phyloP scores from a whole-genome alignment of 2,329 filamentous ascomycete species.

The Ilyonectria sp. region DNA sequence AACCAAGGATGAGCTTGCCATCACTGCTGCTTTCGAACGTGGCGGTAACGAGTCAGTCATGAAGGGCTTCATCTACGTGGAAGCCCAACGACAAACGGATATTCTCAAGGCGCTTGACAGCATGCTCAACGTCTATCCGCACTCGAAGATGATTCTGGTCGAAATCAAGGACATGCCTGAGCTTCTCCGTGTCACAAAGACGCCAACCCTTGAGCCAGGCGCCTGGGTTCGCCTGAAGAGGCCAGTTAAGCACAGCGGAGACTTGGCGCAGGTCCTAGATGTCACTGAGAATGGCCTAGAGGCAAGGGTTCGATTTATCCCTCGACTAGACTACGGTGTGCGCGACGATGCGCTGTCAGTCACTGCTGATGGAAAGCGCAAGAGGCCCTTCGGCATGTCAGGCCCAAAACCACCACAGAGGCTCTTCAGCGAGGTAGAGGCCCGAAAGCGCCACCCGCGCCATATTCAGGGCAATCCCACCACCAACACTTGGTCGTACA shows the following conservation, averaged over 20 bases:
- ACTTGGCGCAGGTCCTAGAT: slow-evolving; percentile 92
- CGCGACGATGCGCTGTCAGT: slow-evolving; percentile 78
- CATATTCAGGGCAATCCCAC: slow-evolving; percentile 77
- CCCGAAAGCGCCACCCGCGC: slow-evolving; percentile 85
- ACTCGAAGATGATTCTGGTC: slow-evolving; percentile 88
- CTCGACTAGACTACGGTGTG: slow-evolving; percentile 90
- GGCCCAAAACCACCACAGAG: slow-evolving; percentile 86
- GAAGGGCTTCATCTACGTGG: slow-evolving; percentile 96
- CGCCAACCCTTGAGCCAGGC: slow-evolving; percentile 85
- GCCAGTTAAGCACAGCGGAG: slow-evolving; percentile 85
- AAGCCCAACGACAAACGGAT: slow-evolving; percentile 89
- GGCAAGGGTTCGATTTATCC: slow-evolving; percentile 88
- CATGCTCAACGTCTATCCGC: slow-evolving; percentile 90
- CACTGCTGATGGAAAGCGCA: slow-evolving; percentile 80
- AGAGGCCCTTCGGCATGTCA: slow-evolving; percentile 73
- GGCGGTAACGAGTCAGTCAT: slow-evolving; percentile 83
- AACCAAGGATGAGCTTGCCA: slow-evolving; percentile 85
- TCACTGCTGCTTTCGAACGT: slow-evolving; percentile 93
- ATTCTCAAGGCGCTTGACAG: slow-evolving; percentile 87
- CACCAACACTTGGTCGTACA: slow-evolving; percentile 86
- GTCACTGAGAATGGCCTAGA: slow-evolving; percentile 94
- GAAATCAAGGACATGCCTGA: slow-evolving; percentile 99
- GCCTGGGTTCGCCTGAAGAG: slow-evolving; percentile 93
- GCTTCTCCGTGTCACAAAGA: slow-evolving; percentile 91
- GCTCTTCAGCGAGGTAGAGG: slow-evolving; percentile 93